Conservation (phyloP, 2,329 filamentous ascomycete species). For the Scopulariopsis brevicaulis region DNA sequence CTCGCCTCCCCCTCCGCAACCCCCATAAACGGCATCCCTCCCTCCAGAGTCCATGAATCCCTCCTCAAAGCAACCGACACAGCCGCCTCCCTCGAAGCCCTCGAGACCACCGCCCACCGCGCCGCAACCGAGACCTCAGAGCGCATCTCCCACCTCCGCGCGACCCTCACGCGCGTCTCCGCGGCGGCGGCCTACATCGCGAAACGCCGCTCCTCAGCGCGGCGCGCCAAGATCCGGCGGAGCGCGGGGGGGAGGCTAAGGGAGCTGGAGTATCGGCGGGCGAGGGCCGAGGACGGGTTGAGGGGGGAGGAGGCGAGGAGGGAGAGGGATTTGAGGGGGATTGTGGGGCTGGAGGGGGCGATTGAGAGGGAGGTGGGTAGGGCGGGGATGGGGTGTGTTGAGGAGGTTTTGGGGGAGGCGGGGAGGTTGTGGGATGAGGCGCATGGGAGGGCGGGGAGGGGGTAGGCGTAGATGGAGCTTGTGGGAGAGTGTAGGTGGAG, state of each 20-base stretch:
- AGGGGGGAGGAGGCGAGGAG: background rate
- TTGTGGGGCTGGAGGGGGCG: background rate
- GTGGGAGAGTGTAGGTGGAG: background rate
- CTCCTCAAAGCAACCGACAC: background rate
- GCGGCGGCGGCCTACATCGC: background rate
- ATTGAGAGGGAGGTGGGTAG: background rate
- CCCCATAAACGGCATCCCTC: background rate
- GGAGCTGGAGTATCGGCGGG: background rate
- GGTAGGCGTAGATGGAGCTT: background rate
- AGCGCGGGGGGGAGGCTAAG: background rate
- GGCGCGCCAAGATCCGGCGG: slow-evolving; percentile 1
- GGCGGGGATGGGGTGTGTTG: background rate
- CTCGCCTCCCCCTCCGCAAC: background rate
- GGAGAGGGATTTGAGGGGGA: background rate
- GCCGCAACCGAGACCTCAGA: background rate
- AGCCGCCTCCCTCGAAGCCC: background rate
- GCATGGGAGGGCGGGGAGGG: background rate
- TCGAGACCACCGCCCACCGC: background rate
- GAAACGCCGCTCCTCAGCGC: background rate
- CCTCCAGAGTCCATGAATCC: background rate
- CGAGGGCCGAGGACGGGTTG: background rate
- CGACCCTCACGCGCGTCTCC: background rate
- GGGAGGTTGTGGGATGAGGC: background rate
- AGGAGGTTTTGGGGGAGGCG: background rate
- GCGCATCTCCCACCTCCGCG: background rate